Evolutionary conservation across 805 yeast species (phyloP), one percentile per base, ranked within the genome.

Genomic region (Saccharomyces jurei): DNA sequence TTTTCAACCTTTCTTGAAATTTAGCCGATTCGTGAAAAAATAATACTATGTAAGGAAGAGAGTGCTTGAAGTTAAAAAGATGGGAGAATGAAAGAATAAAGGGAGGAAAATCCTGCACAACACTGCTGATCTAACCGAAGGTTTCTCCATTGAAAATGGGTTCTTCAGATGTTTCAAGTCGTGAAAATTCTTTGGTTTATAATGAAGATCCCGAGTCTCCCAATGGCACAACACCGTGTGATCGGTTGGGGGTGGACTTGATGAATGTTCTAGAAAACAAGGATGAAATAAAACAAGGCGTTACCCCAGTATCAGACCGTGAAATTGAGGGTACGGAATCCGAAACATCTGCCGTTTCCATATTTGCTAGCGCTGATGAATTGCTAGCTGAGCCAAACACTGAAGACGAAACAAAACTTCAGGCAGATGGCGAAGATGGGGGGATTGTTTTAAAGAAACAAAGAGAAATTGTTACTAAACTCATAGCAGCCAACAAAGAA

Each of bases 381-480:
- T 36, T 36, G 25, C 21, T 36, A 4, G 25, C 22, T 36, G 44
- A 36, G 17, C 22, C 11, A 9, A 6, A 17, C 25, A 17, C 44
- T 17, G 17, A 8, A 36, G 17, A 17, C 11, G 44, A 36, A 6
- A 36, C 44, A 8, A 32, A 46, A n/a, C 9, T 36, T 9, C 50
- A 47, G 13, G 22, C 50, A 30, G 8, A 25, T 54, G 22, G 57
- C 59, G 21, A 31, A 52, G 11, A 46, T 61, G 28, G 58, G 56
- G 14, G 44, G 6, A 4, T 2, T 36, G 17, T 11, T 10, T 17
- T 36, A 17, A 17, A 17, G 11, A 49, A 50, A 25, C 70, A 65
- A 54, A 58, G 71, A 47, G 51, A 56, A 2, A 52, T 54, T 2
- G 54, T 69, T 14, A 36, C 49, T 3, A 41, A 54, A 13, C 49